phyloP scores from a whole-genome alignment of 257 asterid genomes.

The Osmanthus fragrans region DNA sequence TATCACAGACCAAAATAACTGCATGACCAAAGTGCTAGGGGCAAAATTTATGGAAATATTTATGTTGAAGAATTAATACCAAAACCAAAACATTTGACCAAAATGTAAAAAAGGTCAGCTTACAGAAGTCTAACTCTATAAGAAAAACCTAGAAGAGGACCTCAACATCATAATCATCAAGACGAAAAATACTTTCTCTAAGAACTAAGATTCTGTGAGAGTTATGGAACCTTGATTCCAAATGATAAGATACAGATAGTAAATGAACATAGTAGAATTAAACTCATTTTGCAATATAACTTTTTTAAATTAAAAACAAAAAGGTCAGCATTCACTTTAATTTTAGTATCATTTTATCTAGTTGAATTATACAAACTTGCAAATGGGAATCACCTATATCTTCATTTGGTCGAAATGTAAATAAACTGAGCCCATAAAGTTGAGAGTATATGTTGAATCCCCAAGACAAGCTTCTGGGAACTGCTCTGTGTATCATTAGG shows the following conservation, averaged over 20 bases:
- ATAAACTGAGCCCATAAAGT: neutral
- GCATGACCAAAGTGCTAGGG: neutral
- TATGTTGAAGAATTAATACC: neutral
- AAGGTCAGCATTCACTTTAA: neutral
- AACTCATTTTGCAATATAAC: neutral
- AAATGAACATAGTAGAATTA: neutral
- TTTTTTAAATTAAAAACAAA: neutral
- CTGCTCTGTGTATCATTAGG: neutral
- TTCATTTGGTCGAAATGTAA: neutral
- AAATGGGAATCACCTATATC: neutral
- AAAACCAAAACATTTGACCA: neutral
- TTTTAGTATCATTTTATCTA: neutral
- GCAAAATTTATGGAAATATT: neutral
- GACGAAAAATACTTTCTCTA: neutral
- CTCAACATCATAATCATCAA: neutral
- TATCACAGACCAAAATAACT: neutral
- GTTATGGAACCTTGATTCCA: neutral
- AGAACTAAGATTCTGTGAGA: neutral
- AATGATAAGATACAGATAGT: neutral
- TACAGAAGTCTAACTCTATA: neutral
- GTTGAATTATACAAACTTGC: neutral
- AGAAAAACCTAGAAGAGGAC: neutral
- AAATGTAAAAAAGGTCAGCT: neutral
- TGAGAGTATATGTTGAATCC: neutral
- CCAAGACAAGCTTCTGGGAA: neutral